Percentiles rank a stretch among this genome's conserved stretches.
Conservation (phyloP, 225 moss, liverwort and hornwort genomes). For the Climacium dendroides region DNA sequence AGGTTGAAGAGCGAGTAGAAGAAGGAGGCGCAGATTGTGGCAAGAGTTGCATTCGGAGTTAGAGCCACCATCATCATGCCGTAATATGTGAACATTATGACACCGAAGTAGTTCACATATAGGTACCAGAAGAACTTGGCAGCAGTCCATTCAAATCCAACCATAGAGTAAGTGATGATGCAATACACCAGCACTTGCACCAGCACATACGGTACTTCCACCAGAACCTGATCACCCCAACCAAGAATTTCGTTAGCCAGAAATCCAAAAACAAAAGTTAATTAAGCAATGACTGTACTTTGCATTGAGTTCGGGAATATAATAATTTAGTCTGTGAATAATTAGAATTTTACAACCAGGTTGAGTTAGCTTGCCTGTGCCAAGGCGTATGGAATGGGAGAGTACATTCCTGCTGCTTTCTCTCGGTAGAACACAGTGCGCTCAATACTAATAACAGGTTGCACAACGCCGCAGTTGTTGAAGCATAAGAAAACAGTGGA, state of each 20-base stretch:
- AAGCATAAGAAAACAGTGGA: slow-evolving; percentile 39
- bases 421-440: slow-evolving; percentile 51
- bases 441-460: slow-evolving; percentile 47
- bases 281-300: not conserved
- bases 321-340: no score
- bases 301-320: not conserved
- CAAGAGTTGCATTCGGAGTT: slow-evolving; percentile 29
- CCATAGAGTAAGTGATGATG: slow-evolving; percentile 13
- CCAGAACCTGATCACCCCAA: slow-evolving; percentile 1
- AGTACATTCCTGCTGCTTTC: slow-evolving; percentile 50
- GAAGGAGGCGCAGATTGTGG: slow-evolving; percentile 26
- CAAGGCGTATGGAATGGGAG: slow-evolving; percentile 42
- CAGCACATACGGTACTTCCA: slow-evolving; percentile 36
- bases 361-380: slow-evolving; percentile 24
- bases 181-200: slow-evolving; percentile 7
- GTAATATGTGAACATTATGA: slow-evolving; percentile 36
- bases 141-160: slow-evolving; percentile 39
- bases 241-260: not conserved
- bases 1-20: slow-evolving; percentile 50
- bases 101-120: slow-evolving; percentile 20
- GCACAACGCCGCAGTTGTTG: slow-evolving; percentile 42
- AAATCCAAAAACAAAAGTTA: not conserved
- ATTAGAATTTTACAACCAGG: not conserved
- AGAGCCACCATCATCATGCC: slow-evolving; percentile 64
- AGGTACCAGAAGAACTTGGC: slow-evolving; percentile 42